Evolutionary conservation across 1,284 basidiomycete species (phyloP).

Genomic region (Cerrena zonata): DNA sequence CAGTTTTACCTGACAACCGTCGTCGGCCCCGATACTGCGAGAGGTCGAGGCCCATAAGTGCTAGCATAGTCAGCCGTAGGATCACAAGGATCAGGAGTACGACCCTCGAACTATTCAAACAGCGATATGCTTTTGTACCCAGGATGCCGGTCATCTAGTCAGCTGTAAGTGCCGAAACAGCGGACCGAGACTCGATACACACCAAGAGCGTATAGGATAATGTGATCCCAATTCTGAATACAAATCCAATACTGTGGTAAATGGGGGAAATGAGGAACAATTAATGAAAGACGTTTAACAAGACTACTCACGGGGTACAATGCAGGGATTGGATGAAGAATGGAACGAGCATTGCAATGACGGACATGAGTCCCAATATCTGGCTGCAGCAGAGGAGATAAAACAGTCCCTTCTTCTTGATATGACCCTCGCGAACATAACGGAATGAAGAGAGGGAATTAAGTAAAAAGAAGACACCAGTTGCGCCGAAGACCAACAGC

Average conservation of each 20-base stretch:
- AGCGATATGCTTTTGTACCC: conserved; percentile 63
- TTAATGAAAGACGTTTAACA: too few species aligned
- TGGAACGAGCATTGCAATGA: conserved; percentile 40
- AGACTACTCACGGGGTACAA: conserved; percentile 32
- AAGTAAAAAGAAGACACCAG: conserved; percentile 48
- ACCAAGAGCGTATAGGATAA: conserved; percentile 36
- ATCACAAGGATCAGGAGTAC: conserved; percentile 39
- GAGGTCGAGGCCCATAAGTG: conserved; percentile 40
- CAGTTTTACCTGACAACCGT: conserved; percentile 40
- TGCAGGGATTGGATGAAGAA: conserved; percentile 38
- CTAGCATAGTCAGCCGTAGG: conserved; percentile 39
- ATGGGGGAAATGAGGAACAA: too few species aligned
- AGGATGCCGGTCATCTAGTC: conserved; percentile 56
- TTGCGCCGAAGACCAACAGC: conserved; percentile 43
- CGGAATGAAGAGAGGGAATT: conserved; percentile 48
- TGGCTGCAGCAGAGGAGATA: conserved; percentile 54
- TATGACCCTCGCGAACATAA: conserved; percentile 50
- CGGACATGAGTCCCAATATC: conserved; percentile 42
- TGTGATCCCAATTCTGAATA: conserved; percentile 8
- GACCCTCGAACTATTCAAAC: conserved; percentile 50
- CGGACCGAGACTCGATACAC: conserved; percentile 10
- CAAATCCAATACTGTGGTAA: conserved; percentile 22
- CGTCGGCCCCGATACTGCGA: conserved; percentile 33
- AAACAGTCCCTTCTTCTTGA: conserved; percentile 58
- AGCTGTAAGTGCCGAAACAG: background rate